Percentiles rank a stretch among this genome's conserved stretches.
These are phyloP conservation scores for Aspergillus bombycis DNA, from an alignment of 2,329 filamentous ascomycete genomes.

Conservation along the genomic window DNA sequence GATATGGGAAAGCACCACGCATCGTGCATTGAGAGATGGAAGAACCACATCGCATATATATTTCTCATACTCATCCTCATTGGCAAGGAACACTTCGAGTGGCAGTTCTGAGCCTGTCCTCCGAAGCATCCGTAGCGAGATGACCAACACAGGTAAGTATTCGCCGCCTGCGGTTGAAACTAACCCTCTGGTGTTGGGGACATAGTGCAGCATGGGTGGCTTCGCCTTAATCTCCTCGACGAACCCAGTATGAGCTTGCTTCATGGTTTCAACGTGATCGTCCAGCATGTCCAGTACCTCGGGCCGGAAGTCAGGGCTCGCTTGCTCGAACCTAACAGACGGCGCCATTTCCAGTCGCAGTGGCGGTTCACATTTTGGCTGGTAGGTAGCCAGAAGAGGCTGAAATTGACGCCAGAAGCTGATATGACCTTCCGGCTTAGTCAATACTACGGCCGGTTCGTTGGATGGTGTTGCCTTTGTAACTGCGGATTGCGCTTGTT, in stretches of 20 bases:
- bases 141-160: constrained; percentile 48
- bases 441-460: neutral
- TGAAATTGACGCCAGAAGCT: constrained; percentile 41
- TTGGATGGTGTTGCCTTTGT: neutral
- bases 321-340: constrained; percentile 32
- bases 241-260: constrained; percentile 39
- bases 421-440: constrained; percentile 25
- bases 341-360: constrained; percentile 29
- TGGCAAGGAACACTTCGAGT: constrained; percentile 51
- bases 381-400: constrained; percentile 33
- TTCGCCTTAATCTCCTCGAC: constrained; percentile 32
- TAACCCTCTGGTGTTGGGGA: constrained; percentile 43
- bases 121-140: constrained; percentile 51
- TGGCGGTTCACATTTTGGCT: constrained; percentile 34
- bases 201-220: constrained; percentile 37
- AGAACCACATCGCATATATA: constrained; percentile 49
- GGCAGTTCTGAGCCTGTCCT: constrained; percentile 47
- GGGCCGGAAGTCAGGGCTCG: constrained; percentile 31
- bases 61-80: constrained; percentile 45
- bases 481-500: neutral
- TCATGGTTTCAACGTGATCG: constrained; percentile 36
- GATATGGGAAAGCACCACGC: constrained; percentile 50
- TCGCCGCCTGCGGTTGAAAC: constrained; percentile 51
- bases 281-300: constrained; percentile 34
- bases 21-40: constrained; percentile 46